Base-by-base conservation (phyloP, 208 protist genomes). In the Crithidia sp. region DNA sequence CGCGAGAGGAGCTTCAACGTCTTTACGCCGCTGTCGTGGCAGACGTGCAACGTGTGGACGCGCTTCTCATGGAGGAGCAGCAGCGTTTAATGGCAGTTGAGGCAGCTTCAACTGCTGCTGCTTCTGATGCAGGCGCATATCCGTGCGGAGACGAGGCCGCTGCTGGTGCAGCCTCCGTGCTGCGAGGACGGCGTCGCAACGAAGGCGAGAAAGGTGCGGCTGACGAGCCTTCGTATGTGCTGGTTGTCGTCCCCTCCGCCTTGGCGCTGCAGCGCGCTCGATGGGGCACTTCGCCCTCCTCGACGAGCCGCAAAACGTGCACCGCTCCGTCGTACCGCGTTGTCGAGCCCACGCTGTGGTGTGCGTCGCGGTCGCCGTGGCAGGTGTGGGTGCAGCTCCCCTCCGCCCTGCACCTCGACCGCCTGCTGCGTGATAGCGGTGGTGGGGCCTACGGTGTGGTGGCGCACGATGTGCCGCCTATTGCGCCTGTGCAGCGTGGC, bases 401-500 rank as follows among this genome's bases (percentile, higher is more conserved):
- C 2, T 50, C 60, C 3, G 49, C 53, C 53, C 56, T 91, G 4
- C 56, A 88, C 56, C 52, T 88, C 5, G 54, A 79, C 49, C 13
- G 37, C 36, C 54, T 88, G 63, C 52, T 79, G 69, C 58, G 78
- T 54, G 37, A 58, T 14, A 58, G 66, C 62, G 59, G 44, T 36
- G 83, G 86, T n/a, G 81, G 83, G 3, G 67, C 71, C 47, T 81
- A 81, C 66, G 86, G 81, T 3, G 62, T 85, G 45, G 81, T 91
- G 10, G 74, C 71, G 7, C 66, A 82, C 16, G 78, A 74, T 14
- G 62, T 88, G 81, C 83, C 86, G 7, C 74, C 80, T n/a, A 47
- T 47, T 2, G 75, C 81, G 0, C 78, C 86, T 4, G 44, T 91
- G 43, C 81, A 89, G 62, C 71, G 79, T 0, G 86, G 86, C 10